Percentiles rank a stretch among this genome's conserved stretches.
Conservation (phyloP, 805 yeast genomes). For the Kodamaea neixiangensis region DNA sequence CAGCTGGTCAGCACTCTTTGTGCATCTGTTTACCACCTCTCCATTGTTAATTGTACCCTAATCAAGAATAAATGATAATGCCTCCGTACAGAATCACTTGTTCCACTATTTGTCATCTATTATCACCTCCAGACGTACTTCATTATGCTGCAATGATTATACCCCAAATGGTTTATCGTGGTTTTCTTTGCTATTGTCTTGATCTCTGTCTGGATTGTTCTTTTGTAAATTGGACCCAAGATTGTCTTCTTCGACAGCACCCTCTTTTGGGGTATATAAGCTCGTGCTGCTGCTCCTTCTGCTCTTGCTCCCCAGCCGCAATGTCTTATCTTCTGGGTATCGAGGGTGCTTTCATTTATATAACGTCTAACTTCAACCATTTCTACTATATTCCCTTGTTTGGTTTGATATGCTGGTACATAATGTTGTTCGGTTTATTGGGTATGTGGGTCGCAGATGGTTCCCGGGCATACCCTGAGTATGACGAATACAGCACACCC, state of each 20-base stretch:
- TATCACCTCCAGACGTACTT: background rate
- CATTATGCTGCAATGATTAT: background rate
- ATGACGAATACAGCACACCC: constrained; percentile 22
- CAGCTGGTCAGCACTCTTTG: background rate
- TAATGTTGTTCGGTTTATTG: constrained; percentile 21
- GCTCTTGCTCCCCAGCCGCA: background rate
- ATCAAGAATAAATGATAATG: constrained; percentile 1
- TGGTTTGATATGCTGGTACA: constrained; percentile 28
- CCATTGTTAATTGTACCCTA: background rate
- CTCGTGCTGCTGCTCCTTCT: background rate
- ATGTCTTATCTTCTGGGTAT: constrained; percentile 5
- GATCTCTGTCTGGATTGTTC: background rate
- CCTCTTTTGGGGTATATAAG: background rate
- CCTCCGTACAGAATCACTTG: background rate
- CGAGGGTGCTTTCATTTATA: constrained; percentile 12
- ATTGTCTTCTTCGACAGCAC: background rate
- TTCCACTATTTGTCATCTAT: constrained; percentile 2
- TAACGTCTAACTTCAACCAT: constrained; percentile 26
- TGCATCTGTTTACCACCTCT: background rate
- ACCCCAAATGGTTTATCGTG: background rate
- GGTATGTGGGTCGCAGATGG: constrained; percentile 26
- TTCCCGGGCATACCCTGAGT: constrained; percentile 22
- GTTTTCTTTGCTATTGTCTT: background rate
- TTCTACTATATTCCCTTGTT: constrained; percentile 27
- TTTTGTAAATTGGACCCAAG: background rate